A percentile compares a stretch with the other conserved stretches of the same genome.
These are phyloP conservation scores for Cutaneotrichosporon dermatis DNA, from an alignment of 1,284 basidiomycete genomes.

Conservation along the genomic window DNA sequence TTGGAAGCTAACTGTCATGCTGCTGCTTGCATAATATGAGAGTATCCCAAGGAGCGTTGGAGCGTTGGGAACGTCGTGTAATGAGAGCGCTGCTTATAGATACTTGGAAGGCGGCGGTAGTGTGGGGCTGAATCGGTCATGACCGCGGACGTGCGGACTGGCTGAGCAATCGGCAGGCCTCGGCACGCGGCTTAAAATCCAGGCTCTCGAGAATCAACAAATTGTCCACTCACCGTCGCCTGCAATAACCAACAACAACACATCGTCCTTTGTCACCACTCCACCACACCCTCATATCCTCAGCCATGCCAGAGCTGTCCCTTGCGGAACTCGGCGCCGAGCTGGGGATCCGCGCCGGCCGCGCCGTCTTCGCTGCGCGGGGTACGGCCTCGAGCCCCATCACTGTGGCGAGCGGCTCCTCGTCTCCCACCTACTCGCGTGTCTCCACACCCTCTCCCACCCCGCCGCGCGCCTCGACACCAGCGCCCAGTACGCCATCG, in stretches of 20 bases:
- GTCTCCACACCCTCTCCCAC: background rate
- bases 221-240: too few relatives aligned
- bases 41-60: too few relatives aligned
- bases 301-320: background rate
- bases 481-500: background rate
- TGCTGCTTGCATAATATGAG: too few relatives aligned
- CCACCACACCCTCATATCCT: background rate
- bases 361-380: slow-evolving; percentile 1
- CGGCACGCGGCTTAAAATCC: too few relatives aligned
- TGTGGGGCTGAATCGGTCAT: too few relatives aligned
- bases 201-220: too few relatives aligned
- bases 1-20: too few relatives aligned
- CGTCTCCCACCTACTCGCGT: slow-evolving; percentile 16
- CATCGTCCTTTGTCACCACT: background rate
- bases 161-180: too few relatives aligned
- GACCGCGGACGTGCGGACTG: too few relatives aligned
- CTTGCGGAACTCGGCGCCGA: slow-evolving; percentile 4
- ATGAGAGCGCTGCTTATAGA: too few relatives aligned
- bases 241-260: background rate
- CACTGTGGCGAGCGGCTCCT: slow-evolving; percentile 16
- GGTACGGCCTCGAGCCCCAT: slow-evolving; percentile 26
- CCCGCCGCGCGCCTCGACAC: background rate
- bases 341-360: background rate
- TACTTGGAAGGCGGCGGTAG: too few relatives aligned
- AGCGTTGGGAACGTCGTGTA: too few relatives aligned